Evolutionary conservation across 495 filamentous ascomycete genomes (phyloP).

Genomic region (Penicillium ochrochloron): DNA sequence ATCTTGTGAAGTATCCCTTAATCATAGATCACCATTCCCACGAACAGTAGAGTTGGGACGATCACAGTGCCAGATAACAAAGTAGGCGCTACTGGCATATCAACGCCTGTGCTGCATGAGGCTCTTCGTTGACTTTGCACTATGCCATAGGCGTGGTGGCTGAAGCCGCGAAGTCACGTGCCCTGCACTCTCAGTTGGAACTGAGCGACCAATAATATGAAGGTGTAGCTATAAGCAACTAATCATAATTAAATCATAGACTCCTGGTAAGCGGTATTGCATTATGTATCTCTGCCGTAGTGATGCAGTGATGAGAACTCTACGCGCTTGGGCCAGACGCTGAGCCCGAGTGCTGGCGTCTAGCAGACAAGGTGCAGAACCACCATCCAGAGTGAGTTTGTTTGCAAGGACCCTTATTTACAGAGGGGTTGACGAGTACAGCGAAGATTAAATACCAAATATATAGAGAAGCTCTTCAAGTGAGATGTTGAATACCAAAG

Average conservation of each 20-base stretch:
- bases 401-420: no score
- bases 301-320: not conserved
- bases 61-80: not conserved
- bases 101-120: not conserved
- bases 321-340: not conserved
- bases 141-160: not conserved
- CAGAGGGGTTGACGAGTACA: no score
- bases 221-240: no score
- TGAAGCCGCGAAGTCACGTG: not conserved
- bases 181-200: no score
- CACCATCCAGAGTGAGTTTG: no score
- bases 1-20: no score
- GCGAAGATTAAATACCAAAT: no score
- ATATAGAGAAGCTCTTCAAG: not conserved
- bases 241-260: not conserved
- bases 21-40: not conserved
- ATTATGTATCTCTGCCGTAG: not conserved
- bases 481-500: not conserved
- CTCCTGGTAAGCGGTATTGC: not conserved
- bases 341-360: not conserved
- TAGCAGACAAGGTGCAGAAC: not conserved
- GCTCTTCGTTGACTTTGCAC: not conserved
- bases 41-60: not conserved
- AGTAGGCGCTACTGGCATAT: not conserved
- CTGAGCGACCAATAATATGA: no score